Percentiles rank a stretch among this genome's conserved stretches.
These are phyloP conservation scores for Rhododendron williamsianum DNA, from an alignment of 148 eudicot genomes.

Conservation along the genomic window DNA sequence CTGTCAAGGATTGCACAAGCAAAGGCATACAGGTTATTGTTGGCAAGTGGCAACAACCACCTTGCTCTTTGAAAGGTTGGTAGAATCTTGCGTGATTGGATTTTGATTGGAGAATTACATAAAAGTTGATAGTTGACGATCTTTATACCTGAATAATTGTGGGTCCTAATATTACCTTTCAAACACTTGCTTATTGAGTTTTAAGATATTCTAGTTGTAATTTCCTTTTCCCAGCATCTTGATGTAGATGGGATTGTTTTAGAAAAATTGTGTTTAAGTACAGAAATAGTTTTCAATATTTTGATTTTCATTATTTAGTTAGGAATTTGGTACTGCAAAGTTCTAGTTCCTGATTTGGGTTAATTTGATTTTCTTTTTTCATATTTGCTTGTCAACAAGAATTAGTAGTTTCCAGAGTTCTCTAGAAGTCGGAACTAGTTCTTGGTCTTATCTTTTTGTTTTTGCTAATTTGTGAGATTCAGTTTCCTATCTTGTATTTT, in stretches of 20 bases:
- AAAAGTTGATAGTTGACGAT: not conserved
- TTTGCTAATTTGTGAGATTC: not conserved
- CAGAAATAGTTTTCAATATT: too few species aligned
- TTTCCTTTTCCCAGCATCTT: not conserved
- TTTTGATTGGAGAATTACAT: not conserved
- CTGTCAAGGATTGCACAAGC: not conserved
- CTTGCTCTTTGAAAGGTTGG: not conserved
- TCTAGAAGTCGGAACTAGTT: not conserved
- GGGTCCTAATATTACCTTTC: not conserved
- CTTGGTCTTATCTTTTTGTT: not conserved
- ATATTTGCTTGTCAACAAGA: not conserved
- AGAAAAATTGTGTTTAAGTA: not conserved
- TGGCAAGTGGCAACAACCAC: not conserved
- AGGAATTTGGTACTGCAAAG: not conserved
- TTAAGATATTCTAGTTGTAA: not conserved
- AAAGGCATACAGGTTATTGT: not conserved
- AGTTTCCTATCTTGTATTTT: not conserved
- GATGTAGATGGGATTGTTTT: not conserved
- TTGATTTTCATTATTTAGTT: not conserved
- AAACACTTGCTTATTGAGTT: not conserved
- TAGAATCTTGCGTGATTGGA: not conserved
- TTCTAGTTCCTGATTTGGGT: not conserved
- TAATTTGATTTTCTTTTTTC: not conserved
- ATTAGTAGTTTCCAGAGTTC: not conserved
- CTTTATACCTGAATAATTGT: not conserved